Conservation (phyloP, 495 filamentous ascomycete genomes). For the Entonaema liquescens region DNA sequence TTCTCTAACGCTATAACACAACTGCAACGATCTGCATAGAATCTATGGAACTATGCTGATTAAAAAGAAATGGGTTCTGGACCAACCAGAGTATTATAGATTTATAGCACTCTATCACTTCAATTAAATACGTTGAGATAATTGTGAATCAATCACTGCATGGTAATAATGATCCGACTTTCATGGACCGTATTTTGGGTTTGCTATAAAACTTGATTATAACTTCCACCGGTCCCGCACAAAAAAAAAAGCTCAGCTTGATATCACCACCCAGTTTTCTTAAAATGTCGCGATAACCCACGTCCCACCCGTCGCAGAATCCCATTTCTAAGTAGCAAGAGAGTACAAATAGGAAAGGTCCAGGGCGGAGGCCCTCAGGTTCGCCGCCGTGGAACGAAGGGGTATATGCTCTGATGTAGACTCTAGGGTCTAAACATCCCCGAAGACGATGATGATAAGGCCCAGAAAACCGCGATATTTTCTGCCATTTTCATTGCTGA, state of each 20-base stretch:
- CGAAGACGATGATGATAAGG: constrained; percentile 1
- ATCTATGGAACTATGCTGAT: background rate
- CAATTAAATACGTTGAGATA: background rate
- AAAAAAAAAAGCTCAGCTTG: constrained; percentile 22
- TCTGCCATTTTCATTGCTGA: constrained; percentile 35
- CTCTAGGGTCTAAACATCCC: constrained; percentile 12
- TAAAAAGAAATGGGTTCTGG: background rate
- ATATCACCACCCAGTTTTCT: constrained; percentile 29
- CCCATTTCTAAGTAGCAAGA: constrained; percentile 31
- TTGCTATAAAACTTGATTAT: constrained; percentile 39
- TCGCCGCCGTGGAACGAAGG: constrained; percentile 12
- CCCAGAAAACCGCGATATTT: constrained; percentile 24
- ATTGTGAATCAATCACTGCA: background rate
- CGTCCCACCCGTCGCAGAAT: constrained; percentile 16
- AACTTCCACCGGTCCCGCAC: constrained; percentile 25
- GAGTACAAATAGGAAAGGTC: constrained; percentile 18
- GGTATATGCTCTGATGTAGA: constrained; percentile 22
- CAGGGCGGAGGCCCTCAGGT: background rate
- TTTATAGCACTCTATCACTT: background rate
- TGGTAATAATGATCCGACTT: background rate
- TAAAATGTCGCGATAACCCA: constrained; percentile 11
- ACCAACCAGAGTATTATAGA: background rate
- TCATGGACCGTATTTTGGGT: background rate
- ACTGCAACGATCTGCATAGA: background rate
- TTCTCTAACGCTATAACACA: background rate